phyloP scores from a whole-genome alignment of 768 basidiomycete genomes.

The Hericium erinaceus region DNA sequence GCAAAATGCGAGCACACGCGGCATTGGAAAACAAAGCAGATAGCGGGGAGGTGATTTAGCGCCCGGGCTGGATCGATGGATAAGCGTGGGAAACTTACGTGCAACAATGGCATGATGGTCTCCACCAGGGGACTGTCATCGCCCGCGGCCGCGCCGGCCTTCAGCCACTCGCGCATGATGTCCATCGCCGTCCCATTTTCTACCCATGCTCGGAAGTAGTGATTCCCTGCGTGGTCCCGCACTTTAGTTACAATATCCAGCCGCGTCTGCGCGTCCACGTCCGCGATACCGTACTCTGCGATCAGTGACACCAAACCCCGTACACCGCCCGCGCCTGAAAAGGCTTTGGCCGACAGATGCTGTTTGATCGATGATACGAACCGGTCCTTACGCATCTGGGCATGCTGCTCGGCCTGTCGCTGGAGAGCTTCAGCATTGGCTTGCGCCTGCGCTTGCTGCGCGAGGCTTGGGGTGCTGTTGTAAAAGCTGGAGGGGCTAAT shows the following conservation, averaged over 20 bases:
- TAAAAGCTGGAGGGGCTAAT: not conserved
- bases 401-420: not conserved
- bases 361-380: constrained; percentile 47
- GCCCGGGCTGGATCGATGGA: constrained; percentile 5
- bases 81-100: constrained; percentile 45
- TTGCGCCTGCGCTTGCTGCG: constrained; percentile 18
- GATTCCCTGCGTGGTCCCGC: constrained; percentile 75
- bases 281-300: constrained; percentile 47
- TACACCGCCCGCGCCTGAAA: constrained; percentile 59
- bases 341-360: constrained; percentile 49
- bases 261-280: constrained; percentile 57
- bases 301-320: constrained; percentile 49
- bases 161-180: constrained; percentile 75
- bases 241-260: constrained; percentile 74
- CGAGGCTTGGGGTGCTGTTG: constrained; percentile 21
- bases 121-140: constrained; percentile 48
- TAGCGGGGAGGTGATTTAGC: not conserved
- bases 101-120: constrained; percentile 79
- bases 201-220: constrained; percentile 81
- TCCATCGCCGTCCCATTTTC: constrained; percentile 71
- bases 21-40: constrained; percentile 14
- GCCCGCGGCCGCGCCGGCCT: constrained; percentile 52
- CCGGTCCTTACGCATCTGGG: constrained; percentile 44
- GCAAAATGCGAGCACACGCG: too few relatives aligned
- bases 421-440: not conserved